Base-by-base conservation (phyloP, 441 rosid species). In the Pelargonium australe region DNA sequence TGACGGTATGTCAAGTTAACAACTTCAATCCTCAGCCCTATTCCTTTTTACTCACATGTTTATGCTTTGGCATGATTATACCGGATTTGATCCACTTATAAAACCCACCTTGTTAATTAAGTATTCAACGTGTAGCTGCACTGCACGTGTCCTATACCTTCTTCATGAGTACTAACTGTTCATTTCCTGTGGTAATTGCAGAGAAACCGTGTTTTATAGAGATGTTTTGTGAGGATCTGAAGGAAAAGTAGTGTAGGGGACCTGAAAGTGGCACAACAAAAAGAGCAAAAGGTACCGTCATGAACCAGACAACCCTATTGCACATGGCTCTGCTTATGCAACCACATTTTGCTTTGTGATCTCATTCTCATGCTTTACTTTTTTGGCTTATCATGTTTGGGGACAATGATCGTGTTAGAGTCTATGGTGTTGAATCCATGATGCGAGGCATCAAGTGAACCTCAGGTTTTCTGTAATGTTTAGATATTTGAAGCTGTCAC, bases 271-370 rank as follows among this genome's bases (percentile, higher is more conserved):
- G 12, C 61, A 14, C 16, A 16, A 55, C 61, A 16, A 6, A 14
- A 55, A 55, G 61, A 55, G 61, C 61, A 55, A 55, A 55, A 55
- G 61, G 61, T 55, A 55, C 61, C 61, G 23, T 53, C 19, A 55
- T 55, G 61, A 55, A 55, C 19, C 25, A 55, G 61, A 53, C 60
- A 55, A 55, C 61, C 61, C 23, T 14, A 55, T 14, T 14, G 61
- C 61, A 55, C 61, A 55, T 55, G 61, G 61, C 20, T 51, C 57
- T 51, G 16, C 57, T 2, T 51, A 51, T 51, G 57, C 57, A 51
- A 12, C 61, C 20, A 14, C 60, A 53, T 53, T 53, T 53, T 34
- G 37, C 6, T 53, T 55, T 55, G 6, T 17, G 17, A 55, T 55
- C 10, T 55, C 61, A 55, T 55, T 55, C 25, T 55, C 61, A 55